Conservation (phyloP, 208 protist species). For the Trypanosoma melophagium region DNA sequence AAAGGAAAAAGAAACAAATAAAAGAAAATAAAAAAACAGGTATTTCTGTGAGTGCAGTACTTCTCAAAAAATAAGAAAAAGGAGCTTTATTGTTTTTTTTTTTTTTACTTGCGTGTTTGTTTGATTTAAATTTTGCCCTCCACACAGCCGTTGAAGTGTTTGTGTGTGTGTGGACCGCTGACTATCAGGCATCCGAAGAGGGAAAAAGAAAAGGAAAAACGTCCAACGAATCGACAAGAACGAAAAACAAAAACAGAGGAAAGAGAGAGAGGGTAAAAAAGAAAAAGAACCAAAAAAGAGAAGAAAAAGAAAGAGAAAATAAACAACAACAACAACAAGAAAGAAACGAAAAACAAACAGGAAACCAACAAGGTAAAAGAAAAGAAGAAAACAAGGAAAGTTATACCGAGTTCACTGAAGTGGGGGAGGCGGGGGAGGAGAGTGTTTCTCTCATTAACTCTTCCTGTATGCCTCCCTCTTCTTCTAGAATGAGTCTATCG, state of each 20-base stretch:
- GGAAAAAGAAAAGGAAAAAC: not conserved
- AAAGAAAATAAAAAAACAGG: not conserved
- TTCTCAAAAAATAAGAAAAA: not conserved
- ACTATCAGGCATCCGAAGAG: not conserved
- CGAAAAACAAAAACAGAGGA: not conserved
- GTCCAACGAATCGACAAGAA: not conserved
- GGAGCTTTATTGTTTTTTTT: not conserved
- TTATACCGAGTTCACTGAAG: too few species aligned
- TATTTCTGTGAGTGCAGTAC: not conserved
- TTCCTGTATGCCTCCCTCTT: conserved; percentile 4
- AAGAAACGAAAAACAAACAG: conserved; percentile 5
- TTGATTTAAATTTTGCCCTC: too few species aligned
- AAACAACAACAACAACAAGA: conserved; percentile 7
- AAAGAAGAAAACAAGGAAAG: conserved; percentile 1
- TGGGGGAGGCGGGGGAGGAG: too few species aligned
- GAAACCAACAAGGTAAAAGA: not conserved
- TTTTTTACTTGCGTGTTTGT: not conserved
- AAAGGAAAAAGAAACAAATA: not conserved
- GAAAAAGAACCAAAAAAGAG: not conserved
- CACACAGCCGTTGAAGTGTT: not conserved
- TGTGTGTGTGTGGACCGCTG: too few species aligned
- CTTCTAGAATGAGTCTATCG: not conserved
- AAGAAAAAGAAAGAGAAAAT: too few species aligned
- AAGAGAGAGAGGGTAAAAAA: not conserved
- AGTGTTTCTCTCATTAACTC: too few species aligned